phyloP scores from a whole-genome alignment of 139 green algal genomes.

The Bryopsis sp. region DNA sequence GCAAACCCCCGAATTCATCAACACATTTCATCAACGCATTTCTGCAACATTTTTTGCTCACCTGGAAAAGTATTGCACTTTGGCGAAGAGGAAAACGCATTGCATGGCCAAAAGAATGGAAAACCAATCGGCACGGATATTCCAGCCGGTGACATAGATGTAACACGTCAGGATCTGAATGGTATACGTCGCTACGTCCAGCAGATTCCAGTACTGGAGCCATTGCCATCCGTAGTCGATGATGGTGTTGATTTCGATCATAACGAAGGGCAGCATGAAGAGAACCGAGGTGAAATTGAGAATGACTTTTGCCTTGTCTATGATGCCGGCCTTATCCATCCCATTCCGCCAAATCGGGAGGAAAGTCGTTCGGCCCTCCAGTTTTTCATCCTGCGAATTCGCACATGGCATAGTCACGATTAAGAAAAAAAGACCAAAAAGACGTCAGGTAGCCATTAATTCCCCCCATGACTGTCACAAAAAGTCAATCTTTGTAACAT shows the following conservation, averaged over 20 bases:
- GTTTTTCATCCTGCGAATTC: too few species aligned
- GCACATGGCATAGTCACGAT: too few species aligned
- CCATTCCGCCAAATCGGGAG: too few species aligned
- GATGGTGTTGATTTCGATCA: not conserved
- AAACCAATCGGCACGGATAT: constrained; percentile 24
- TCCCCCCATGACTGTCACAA: too few species aligned
- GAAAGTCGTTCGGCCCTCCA: too few species aligned
- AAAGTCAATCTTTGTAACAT: too few species aligned
- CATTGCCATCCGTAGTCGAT: not conserved
- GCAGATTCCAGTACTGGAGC: not conserved
- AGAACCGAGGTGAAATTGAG: not conserved
- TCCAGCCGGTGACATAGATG: constrained; percentile 29
- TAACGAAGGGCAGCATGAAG: not conserved
- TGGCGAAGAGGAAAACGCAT: constrained; percentile 33
- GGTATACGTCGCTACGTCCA: not conserved
- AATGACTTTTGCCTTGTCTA: not conserved
- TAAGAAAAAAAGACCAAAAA: too few species aligned
- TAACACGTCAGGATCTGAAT: not conserved
- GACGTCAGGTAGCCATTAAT: too few species aligned
- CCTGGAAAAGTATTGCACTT: constrained; percentile 33
- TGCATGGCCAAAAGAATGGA: constrained; percentile 29
- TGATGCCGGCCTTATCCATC: too few species aligned
- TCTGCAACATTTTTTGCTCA: too few species aligned
- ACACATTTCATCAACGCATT: too few species aligned
- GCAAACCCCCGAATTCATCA: too few species aligned